Conservation (phyloP, 371 early-diverging fungal genomes). For the Mucor saturninus region DNA sequence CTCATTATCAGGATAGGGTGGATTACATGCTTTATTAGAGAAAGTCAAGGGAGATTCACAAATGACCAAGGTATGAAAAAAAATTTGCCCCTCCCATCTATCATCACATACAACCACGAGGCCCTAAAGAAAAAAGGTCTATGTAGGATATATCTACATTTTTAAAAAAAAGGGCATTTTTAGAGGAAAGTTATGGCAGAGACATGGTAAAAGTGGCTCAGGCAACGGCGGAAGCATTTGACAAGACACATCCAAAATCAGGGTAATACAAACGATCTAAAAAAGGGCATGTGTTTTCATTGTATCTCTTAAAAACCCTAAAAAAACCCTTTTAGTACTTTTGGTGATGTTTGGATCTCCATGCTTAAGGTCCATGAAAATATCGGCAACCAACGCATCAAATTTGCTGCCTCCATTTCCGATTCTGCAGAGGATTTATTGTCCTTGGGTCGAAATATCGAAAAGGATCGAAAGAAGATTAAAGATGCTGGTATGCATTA, state of each 20-base stretch:
- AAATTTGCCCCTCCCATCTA: too few relatives aligned
- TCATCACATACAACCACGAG: not conserved
- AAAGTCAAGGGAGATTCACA: constrained; percentile 31
- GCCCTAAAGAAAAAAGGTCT: not conserved
- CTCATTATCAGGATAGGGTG: constrained; percentile 15
- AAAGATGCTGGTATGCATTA: constrained; percentile 78
- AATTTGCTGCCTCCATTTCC: constrained; percentile 63
- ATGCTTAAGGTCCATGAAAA: constrained; percentile 75
- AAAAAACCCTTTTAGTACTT: constrained; percentile 43
- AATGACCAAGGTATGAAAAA: constrained; percentile 27
- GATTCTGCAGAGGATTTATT: constrained; percentile 76
- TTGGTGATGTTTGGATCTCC: constrained; percentile 65
- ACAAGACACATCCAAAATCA: constrained; percentile 52
- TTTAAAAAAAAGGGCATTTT: constrained; percentile 61
- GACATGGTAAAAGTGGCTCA: constrained; percentile 58
- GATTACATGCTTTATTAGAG: constrained; percentile 29
- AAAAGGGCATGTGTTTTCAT: not conserved
- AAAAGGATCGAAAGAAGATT: constrained; percentile 81
- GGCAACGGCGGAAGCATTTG: constrained; percentile 49
- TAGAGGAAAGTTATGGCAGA: constrained; percentile 66
- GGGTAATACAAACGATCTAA: constrained; percentile 35
- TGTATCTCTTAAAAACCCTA: not conserved
- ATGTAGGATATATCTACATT: constrained; percentile 57
- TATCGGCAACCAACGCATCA: constrained; percentile 72
- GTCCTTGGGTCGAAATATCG: constrained; percentile 74